A percentile compares a stretch with the other conserved stretches of the same genome.
Evolutionary conservation across 2,329 filamentous ascomycete species (phyloP).

Genomic region (Pseudocercospora crystallina): DNA sequence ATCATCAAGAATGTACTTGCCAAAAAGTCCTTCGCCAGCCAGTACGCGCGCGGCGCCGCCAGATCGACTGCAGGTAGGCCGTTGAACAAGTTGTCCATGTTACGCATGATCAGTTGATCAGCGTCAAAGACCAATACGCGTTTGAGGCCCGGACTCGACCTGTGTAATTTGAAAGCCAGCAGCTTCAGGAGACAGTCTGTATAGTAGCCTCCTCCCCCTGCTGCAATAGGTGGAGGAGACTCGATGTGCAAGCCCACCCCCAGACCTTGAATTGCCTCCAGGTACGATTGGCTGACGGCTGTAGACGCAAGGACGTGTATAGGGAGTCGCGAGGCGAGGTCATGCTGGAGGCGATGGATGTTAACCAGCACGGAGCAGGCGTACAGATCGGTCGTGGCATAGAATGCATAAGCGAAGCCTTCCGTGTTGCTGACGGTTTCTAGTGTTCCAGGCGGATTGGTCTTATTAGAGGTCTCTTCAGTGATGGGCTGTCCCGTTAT

Average conservation of each 20-base stretch:
- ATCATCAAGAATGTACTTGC: constrained; percentile 33
- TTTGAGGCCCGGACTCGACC: constrained; percentile 22
- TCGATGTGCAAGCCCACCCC: constrained; percentile 24
- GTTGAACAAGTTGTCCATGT: constrained; percentile 32
- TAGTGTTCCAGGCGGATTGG: background rate
- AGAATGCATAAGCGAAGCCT: constrained; percentile 32
- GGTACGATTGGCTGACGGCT: constrained; percentile 20
- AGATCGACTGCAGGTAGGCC: constrained; percentile 27
- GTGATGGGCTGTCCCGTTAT: background rate
- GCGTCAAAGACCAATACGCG: constrained; percentile 30
- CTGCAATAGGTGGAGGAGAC: constrained; percentile 22
- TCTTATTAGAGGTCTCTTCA: background rate
- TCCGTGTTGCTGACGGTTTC: background rate
- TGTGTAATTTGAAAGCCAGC: constrained; percentile 31
- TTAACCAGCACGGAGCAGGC: constrained; percentile 34
- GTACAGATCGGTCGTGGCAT: constrained; percentile 30
- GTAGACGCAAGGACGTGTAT: constrained; percentile 29
- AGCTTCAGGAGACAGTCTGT: constrained; percentile 32
- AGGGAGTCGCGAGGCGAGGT: constrained; percentile 21
- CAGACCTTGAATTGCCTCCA: constrained; percentile 15
- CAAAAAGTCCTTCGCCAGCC: constrained; percentile 30
- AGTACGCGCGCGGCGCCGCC: constrained; percentile 33
- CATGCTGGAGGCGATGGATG: constrained; percentile 26
- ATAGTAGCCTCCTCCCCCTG: constrained; percentile 24
- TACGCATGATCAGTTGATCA: constrained; percentile 32